A percentile compares a stretch with the other conserved stretches of the same genome.
Conservation (phyloP, 2,329 filamentous ascomycete species). For the Diaporthe australafricana region DNA sequence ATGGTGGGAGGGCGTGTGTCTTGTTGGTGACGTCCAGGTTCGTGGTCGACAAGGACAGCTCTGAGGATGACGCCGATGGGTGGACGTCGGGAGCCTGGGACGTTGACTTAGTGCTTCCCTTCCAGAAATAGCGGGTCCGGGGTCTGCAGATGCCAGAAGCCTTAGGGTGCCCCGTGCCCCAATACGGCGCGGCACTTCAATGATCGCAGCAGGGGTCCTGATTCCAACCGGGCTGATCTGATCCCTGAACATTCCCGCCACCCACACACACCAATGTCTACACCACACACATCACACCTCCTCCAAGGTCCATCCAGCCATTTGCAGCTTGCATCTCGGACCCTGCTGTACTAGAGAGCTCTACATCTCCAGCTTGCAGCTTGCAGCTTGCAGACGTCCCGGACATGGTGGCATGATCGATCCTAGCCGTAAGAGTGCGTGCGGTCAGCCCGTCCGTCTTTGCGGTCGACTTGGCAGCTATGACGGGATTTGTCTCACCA, state of each 20-base stretch:
- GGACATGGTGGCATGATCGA: conserved; percentile 22
- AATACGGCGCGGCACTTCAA: conserved; percentile 19
- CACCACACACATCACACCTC: conserved; percentile 16
- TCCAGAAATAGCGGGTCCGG: conserved; percentile 30
- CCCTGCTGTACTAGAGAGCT: background rate
- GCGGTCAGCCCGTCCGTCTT: background rate
- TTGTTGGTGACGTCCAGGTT: conserved; percentile 20
- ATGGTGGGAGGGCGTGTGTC: conserved; percentile 10
- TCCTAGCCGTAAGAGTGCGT: background rate
- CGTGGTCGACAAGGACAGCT: background rate
- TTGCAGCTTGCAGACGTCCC: background rate
- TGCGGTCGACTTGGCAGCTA: conserved; percentile 6
- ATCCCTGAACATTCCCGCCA: conserved; percentile 19
- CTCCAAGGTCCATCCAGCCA: conserved; percentile 13
- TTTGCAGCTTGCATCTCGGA: background rate
- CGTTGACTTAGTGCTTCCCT: conserved; percentile 18
- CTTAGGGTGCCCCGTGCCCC: conserved; percentile 36
- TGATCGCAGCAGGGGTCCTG: conserved; percentile 23
- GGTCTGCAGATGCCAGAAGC: conserved; percentile 31
- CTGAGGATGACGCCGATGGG: conserved; percentile 15
- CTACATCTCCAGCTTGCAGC: background rate
- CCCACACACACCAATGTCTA: background rate
- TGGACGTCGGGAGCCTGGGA: conserved; percentile 29
- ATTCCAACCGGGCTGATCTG: conserved; percentile 1
- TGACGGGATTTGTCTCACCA: conserved; percentile 25